Base-by-base conservation (phyloP, 2,329 filamentous ascomycete species). In the Paracamarosporium sp. region DNA sequence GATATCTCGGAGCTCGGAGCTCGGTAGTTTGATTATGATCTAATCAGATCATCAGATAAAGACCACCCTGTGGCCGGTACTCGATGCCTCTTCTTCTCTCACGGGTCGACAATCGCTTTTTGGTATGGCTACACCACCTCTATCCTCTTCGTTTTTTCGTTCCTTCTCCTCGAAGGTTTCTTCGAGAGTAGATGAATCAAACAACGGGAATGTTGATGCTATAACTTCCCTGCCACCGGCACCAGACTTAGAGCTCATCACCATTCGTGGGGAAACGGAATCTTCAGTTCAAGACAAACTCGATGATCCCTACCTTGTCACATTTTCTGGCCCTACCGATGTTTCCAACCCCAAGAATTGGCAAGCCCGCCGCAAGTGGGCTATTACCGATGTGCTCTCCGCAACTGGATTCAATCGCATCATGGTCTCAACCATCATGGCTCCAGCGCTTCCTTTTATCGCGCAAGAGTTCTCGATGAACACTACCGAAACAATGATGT, bases 401-500 rank as follows among this genome's bases (percentile, higher is more conserved):
- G 67, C 63, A 2, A 68, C 65, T 9, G 66, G 61, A 20, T 71
- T 71, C 56, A 67, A 65, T 33, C 66, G 69, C 33, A 71, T 70
- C 47, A 71, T 71, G 69, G 69, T 71, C 5, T 65, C 61, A 13
- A 71, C 69, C 20, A 72, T 71, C 55, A 72, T 72, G 68, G 70
- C 70, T 11, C 69, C 69, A 1, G 65, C 68, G 0, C 56, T 73
- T 1, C 35, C 50, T 3, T 61, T 61, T 33, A 71, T 71, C 45
- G 62, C 65, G 2, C 9, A 38, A 2, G 67, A 70, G 46, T 51
- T 72, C 3, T 25, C 66, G 43, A 70, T 70, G 64, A 59, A 20
- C 5, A 53, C 65, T 2, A 59, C 66, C 5, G 65, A 71, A 30
- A 53, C 65, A 1, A 55, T 64, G 22, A 67, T 73, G 62, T 61